Conservation (phyloP, 805 yeast species). For the Ogataea degrootiae region DNA sequence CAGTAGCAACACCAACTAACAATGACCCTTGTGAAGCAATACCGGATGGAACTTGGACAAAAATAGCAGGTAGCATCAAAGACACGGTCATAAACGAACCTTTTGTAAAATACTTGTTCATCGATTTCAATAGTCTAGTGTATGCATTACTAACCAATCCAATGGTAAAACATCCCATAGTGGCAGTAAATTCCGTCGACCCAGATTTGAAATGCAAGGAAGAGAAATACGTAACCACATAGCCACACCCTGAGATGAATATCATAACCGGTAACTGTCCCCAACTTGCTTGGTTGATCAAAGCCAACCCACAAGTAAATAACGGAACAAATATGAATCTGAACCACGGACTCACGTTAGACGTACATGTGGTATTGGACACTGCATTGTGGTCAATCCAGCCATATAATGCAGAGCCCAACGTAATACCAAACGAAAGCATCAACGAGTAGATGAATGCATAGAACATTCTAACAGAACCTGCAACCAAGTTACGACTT, state of each 20-base stretch:
- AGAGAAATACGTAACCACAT: conserved; percentile 76
- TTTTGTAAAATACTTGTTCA: conserved; percentile 20
- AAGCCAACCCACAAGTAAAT: conserved; percentile 54
- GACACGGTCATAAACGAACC: conserved; percentile 68
- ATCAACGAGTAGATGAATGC: conserved; percentile 90
- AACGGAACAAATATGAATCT: conserved; percentile 75
- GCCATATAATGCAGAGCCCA: conserved; percentile 91
- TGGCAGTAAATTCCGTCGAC: conserved; percentile 75
- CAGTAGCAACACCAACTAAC: conserved; percentile 72
- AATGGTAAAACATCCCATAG: conserved; percentile 86
- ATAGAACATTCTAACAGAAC: conserved; percentile 93
- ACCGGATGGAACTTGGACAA: conserved; percentile 93
- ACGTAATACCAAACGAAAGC: conserved; percentile 87
- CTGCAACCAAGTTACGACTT: conserved; percentile 86
- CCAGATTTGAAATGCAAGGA: conserved; percentile 55
- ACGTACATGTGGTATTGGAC: conserved; percentile 53
- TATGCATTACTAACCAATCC: conserved; percentile 86
- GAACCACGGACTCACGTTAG: conserved; percentile 51
- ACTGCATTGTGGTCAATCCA: conserved; percentile 86
- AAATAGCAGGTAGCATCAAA: conserved; percentile 93
- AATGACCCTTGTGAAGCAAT: conserved; percentile 86
- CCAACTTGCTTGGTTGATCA: conserved; percentile 80
- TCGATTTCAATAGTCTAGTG: conserved; percentile 78
- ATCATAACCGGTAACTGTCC: conserved; percentile 85
- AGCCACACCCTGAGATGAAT: conserved; percentile 71